Conservation (phyloP, 495 filamentous ascomycete species). For the Neurospora sp. region DNA sequence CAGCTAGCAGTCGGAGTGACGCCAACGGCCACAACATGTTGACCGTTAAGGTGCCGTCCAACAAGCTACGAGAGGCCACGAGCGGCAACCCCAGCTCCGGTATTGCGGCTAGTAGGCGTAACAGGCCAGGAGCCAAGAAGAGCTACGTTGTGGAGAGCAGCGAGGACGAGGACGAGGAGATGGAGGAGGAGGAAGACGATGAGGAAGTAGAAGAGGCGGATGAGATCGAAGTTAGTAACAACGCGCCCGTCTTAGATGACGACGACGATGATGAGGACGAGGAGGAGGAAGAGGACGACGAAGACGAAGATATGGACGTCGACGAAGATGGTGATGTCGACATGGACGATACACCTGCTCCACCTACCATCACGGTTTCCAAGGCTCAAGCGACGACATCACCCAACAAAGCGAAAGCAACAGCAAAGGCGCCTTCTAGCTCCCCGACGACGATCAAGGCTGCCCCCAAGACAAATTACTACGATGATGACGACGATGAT, state of each 20-base stretch:
- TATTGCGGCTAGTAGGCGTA: conserved; percentile 50
- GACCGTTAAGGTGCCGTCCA: conserved; percentile 75
- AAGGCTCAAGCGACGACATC: conserved; percentile 21
- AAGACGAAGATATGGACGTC: conserved; percentile 33
- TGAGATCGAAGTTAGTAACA: conserved; percentile 31
- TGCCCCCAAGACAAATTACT: conserved; percentile 27
- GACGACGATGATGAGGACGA: conserved; percentile 18
- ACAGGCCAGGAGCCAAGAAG: conserved; percentile 51
- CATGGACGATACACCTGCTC: conserved; percentile 28
- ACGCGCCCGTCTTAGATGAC: conserved; percentile 20
- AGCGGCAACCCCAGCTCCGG: conserved; percentile 45
- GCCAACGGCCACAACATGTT: conserved; percentile 53
- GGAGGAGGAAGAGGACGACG: conserved; percentile 16
- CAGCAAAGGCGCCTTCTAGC: conserved; percentile 4
- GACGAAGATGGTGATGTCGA: conserved; percentile 40
- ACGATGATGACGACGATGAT: conserved; percentile 34
- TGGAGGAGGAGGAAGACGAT: conserved; percentile 33
- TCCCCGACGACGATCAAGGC: conserved; percentile 2
- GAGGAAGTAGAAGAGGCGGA: conserved; percentile 21
- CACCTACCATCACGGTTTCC: conserved; percentile 33
- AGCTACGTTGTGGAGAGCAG: conserved; percentile 55
- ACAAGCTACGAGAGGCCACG: conserved; percentile 71
- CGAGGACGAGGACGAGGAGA: conserved; percentile 40
- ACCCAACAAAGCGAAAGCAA: conserved; percentile 9
- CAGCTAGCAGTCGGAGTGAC: conserved; percentile 33